phyloP scores from a whole-genome alignment of 495 filamentous ascomycete genomes.

The Chaetomium tenue region DNA sequence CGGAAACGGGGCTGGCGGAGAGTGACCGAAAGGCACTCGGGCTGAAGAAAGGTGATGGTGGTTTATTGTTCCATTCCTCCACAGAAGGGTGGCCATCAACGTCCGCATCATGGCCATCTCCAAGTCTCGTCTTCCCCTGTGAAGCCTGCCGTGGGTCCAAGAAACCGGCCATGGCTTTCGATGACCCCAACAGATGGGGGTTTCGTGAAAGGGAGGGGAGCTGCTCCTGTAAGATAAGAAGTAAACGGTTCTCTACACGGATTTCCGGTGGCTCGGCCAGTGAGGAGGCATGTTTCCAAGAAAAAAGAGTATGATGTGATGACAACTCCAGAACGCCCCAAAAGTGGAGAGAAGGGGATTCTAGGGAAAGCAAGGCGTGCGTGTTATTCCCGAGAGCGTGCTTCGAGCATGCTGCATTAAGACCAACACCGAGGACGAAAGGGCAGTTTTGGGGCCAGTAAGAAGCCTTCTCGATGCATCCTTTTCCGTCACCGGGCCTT shows the following conservation, averaged over 20 bases:
- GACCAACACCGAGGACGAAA: background rate
- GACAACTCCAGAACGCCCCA: background rate
- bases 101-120: slow-evolving; percentile 37
- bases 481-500: slow-evolving; percentile 8
- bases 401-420: background rate
- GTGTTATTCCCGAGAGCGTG: slow-evolving; percentile 19
- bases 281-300: background rate
- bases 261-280: background rate
- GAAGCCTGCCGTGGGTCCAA: slow-evolving; percentile 23
- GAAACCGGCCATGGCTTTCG: slow-evolving; percentile 16
- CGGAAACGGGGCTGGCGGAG: slow-evolving; percentile 36
- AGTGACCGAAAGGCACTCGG: slow-evolving; percentile 35
- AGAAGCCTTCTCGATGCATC: background rate
- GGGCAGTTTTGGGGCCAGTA: background rate
- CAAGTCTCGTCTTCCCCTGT: slow-evolving; percentile 18
- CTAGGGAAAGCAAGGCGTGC: background rate
- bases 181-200: background rate
- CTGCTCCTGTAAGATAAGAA: background rate
- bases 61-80: slow-evolving; percentile 21
- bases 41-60: slow-evolving; percentile 25
- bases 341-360: background rate
- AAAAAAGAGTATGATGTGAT: background rate
- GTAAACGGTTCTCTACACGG: background rate
- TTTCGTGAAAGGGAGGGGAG: background rate
- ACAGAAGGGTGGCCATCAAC: slow-evolving; percentile 22